A percentile compares a stretch with the other conserved stretches of the same genome.
These are phyloP conservation scores for Xerocomus brunneocitrinus DNA, from an alignment of 768 basidiomycete species.

Conservation along the genomic window DNA sequence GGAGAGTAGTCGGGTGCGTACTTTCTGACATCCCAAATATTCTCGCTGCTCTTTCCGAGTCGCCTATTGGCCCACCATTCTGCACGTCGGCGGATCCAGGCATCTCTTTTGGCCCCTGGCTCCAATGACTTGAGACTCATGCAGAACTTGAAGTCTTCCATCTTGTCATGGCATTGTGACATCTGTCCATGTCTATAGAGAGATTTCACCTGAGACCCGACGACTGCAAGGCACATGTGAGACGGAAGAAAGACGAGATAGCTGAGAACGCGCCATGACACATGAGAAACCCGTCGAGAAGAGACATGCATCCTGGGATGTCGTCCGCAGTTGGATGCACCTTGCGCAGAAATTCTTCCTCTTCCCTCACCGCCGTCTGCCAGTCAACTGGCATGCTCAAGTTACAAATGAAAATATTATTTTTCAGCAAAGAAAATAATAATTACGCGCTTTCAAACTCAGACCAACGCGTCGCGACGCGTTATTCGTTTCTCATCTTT, in stretches of 20 bases:
- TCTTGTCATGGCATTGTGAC: conserved; percentile 67
- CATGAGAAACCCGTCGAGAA: conserved; percentile 67
- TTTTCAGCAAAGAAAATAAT: conserved; percentile 1
- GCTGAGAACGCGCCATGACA: conserved; percentile 53
- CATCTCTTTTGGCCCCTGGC: conserved; percentile 70
- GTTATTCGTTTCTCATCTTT: conserved; percentile 25
- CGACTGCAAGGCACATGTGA: conserved; percentile 42
- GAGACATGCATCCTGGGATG: conserved; percentile 74
- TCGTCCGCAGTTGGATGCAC: conserved; percentile 75
- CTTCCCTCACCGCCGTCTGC: conserved; percentile 58
- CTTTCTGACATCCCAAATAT: conserved; percentile 89
- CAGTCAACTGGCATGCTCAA: conserved; percentile 43
- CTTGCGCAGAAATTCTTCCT: conserved; percentile 57
- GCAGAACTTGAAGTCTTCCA: conserved; percentile 95
- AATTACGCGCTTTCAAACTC: conserved; percentile 42
- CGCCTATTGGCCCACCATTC: conserved; percentile 92
- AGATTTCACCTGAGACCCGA: conserved; percentile 75
- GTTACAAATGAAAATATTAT: not conserved
- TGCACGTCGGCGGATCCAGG: conserved; percentile 82
- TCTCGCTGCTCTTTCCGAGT: conserved; percentile 80
- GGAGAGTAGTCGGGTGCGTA: conserved; percentile 37
- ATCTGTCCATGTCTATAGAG: conserved; percentile 83
- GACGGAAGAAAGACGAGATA: conserved; percentile 1
- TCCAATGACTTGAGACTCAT: conserved; percentile 75
- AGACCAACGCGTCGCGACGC: conserved; percentile 46